Percentiles rank a stretch among this genome's conserved stretches.
phyloP scores from a whole-genome alignment of 768 basidiomycete genomes.

The Goffeauzyma gilvescens region DNA sequence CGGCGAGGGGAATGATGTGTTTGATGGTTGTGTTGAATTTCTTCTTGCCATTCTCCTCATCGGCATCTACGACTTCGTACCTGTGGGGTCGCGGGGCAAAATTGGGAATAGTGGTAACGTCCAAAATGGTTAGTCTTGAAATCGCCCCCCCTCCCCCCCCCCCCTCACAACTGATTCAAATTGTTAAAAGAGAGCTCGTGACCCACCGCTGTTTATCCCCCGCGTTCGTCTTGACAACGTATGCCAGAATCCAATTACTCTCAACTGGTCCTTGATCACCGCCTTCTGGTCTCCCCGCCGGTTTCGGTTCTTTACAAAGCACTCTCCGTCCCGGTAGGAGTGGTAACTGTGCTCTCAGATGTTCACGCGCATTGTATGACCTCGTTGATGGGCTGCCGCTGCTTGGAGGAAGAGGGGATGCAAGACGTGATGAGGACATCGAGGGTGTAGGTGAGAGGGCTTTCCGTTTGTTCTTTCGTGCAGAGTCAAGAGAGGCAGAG shows the following conservation, averaged over 20 bases:
- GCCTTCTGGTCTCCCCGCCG: conserved; percentile 6
- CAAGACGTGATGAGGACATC: not conserved
- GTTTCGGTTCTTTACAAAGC: conserved; percentile 27
- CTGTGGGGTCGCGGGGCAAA: no score
- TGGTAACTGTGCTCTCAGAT: conserved; percentile 30
- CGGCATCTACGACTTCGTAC: conserved; percentile 34
- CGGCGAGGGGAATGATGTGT: conserved; percentile 34
- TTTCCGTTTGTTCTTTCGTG: no score
- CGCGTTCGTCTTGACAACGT: conserved; percentile 24
- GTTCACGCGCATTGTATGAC: no score
- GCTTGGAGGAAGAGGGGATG: conserved; percentile 13
- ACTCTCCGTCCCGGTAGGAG: conserved; percentile 31
- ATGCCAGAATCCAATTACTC: conserved; percentile 34
- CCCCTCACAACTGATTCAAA: no score
- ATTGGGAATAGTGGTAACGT: no score
- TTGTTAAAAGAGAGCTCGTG: not conserved
- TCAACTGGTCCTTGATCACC: conserved; percentile 5
- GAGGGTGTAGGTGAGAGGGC: not conserved
- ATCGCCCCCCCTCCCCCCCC: not conserved
- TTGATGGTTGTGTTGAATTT: conserved; percentile 33
- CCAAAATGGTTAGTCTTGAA: no score
- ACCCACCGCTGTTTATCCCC: conserved; percentile 29
- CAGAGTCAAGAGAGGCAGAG: no score
- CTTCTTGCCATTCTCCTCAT: conserved; percentile 24
- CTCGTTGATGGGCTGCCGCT: no score